Conservation (phyloP, 768 basidiomycete genomes). For the Amanita thiersii region DNA sequence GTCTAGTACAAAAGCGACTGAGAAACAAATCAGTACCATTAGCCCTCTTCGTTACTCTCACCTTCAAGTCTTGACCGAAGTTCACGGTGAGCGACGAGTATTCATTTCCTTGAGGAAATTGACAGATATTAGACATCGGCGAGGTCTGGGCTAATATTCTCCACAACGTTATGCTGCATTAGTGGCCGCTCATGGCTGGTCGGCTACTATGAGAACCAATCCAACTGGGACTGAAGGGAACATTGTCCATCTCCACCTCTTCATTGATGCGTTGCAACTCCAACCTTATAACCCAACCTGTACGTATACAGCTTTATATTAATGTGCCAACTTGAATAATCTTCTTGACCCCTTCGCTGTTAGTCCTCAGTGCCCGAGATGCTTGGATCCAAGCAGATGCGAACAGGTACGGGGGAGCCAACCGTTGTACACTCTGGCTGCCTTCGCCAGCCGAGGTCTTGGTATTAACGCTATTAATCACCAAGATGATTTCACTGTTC, state of each 20-base stretch:
- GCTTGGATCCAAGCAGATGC: constrained; percentile 44
- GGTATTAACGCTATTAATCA: constrained; percentile 25
- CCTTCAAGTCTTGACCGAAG: constrained; percentile 29
- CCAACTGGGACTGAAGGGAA: constrained; percentile 21
- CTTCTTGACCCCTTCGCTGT: neutral
- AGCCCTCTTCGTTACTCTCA: constrained; percentile 39
- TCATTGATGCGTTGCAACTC: constrained; percentile 26
- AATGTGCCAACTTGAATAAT: neutral
- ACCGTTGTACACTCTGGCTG: constrained; percentile 38
- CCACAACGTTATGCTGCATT: constrained; percentile 14
- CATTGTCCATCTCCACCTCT: constrained; percentile 25
- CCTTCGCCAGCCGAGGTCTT: constrained; percentile 39
- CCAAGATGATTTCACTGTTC: constrained; percentile 18
- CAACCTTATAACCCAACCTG: constrained; percentile 25
- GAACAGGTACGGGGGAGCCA: constrained; percentile 35
- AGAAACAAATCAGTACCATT: constrained; percentile 16
- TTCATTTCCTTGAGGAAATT: neutral
- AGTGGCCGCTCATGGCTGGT: constrained; percentile 11
- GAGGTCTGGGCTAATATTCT: constrained; percentile 25
- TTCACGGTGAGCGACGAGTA: constrained; percentile 38
- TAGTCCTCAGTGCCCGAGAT: constrained; percentile 33
- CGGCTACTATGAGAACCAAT: constrained; percentile 18
- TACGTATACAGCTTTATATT: constrained; percentile 7
- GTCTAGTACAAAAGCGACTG: neutral
- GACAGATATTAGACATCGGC: constrained; percentile 23